Evolutionary conservation across 2,329 filamentous ascomycete species (phyloP), one percentile per base, ranked within the genome.

Genomic region (Ascochyta clinopodiicola): DNA sequence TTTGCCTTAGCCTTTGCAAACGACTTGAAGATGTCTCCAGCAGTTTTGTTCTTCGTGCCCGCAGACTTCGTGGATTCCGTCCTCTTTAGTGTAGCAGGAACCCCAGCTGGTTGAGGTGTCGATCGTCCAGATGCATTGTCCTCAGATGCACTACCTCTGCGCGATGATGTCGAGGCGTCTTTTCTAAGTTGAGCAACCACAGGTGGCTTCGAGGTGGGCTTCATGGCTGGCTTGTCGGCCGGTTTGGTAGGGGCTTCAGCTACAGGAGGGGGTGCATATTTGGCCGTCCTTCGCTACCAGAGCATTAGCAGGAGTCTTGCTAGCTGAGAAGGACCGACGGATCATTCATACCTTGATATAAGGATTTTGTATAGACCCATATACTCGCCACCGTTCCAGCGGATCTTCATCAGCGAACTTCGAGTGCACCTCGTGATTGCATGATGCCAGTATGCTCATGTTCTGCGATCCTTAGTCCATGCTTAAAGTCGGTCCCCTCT

Each of bases 291-390:
- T 67, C 83, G 77, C 80, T 84, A 55, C 35, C 56, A 21, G 25
- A 17, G 31, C 5, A 35, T 74, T 38, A 73, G 64, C 44, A 22
- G 40, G 19, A 13, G 35, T 3, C n/a, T 24, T 12, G 15, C 22
- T 19, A 34, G 6, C 4, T 27, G 17, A 29, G 7, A 24, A 25
- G 15, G 8, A 19, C 4, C 21, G 22, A 6, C 21, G 25, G 3
- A 3, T 32, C 15, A 8, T 21, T 13, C 62, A 37, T 74, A 81
- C 81, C 77, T 82, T 86, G 51, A 89, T 86, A 63, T 88, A 79
- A 3, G 85, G 81, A 66, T 96, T 96, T 46, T 83, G 80, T 56
- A 96, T 93, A 46, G 86, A 85, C 6, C 92, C 91, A 69, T 90
- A 93, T 31, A 81, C 80, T 61, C 83, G 85, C 66, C 82, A 84